Percentiles rank a stretch among this genome's conserved stretches.
Conservation (phyloP, 2,329 filamentous ascomycete species). For the Ophiocordyceps unilateralis region DNA sequence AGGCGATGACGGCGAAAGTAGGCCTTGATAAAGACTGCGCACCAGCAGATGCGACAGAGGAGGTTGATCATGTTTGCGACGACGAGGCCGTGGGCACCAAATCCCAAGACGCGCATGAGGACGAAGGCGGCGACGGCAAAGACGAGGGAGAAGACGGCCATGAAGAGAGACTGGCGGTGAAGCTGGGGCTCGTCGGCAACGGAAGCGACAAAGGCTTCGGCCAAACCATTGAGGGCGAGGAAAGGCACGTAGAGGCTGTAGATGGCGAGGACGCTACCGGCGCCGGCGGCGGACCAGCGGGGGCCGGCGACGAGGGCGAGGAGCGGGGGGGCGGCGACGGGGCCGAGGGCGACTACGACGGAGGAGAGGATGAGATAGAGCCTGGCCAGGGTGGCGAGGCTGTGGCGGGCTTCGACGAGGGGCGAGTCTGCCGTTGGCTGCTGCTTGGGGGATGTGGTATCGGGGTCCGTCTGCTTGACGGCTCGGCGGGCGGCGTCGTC, state of each 20-base stretch:
- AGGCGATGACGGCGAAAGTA: constrained; percentile 38
- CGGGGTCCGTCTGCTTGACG: constrained; percentile 4
- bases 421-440: constrained; percentile 12
- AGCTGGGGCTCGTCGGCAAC: constrained; percentile 64
- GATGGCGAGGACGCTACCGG: constrained; percentile 52
- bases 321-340: constrained; percentile 54
- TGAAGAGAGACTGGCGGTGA: constrained; percentile 62
- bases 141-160: constrained; percentile 61
- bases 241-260: constrained; percentile 94
- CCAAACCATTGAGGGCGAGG: constrained; percentile 77
- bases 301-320: constrained; percentile 61
- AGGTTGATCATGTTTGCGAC: constrained; percentile 84
- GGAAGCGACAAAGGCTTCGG: constrained; percentile 82
- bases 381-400: constrained; percentile 48
- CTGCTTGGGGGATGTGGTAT: too few relatives aligned
- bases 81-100: constrained; percentile 69
- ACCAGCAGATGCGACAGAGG: constrained; percentile 70
- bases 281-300: constrained; percentile 58
- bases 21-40: constrained; percentile 47
- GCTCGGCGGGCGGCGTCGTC: too few relatives aligned
- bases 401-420: constrained; percentile 24
- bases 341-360: constrained; percentile 52
- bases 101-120: constrained; percentile 48
- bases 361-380: constrained; percentile 61
- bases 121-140: constrained; percentile 63